These are phyloP conservation scores for Pleomassaria siparia DNA, from an alignment of 2,329 filamentous ascomycete species.

Conservation along the genomic window DNA sequence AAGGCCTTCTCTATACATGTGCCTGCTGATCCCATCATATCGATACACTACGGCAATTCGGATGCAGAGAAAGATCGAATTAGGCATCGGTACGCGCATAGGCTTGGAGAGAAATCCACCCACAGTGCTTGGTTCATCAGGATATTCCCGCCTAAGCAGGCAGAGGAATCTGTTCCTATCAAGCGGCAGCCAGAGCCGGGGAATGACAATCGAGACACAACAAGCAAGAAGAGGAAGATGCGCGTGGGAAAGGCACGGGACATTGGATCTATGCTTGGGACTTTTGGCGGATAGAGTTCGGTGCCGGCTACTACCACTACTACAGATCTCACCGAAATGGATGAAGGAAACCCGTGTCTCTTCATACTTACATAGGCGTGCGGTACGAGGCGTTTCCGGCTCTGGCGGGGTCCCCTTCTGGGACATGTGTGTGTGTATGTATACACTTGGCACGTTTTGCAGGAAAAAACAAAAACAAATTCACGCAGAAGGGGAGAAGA, in stretches of 20 bases:
- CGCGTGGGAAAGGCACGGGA: conserved; percentile 20
- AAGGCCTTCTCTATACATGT: neutral
- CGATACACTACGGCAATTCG: neutral
- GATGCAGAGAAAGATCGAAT: neutral
- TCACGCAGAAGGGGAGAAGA: too few species aligned
- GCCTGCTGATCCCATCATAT: neutral
- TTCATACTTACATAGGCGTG: too few species aligned
- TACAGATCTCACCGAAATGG: too few species aligned
- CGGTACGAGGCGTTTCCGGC: too few species aligned
- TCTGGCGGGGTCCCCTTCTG: too few species aligned
- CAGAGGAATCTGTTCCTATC: neutral
- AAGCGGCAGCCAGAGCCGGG: neutral
- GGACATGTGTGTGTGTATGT: too few species aligned
- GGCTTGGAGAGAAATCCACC: too few species aligned
- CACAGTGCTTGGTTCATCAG: conserved; percentile 6
- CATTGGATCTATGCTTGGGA: conserved; percentile 23
- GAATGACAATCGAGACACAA: neutral
- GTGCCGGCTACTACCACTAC: too few species aligned
- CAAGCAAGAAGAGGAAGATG: conserved; percentile 24
- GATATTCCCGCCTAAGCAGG: neutral
- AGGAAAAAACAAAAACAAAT: too few species aligned
- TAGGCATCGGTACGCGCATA: too few species aligned
- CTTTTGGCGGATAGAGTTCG: conserved; percentile 13
- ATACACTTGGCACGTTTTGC: too few species aligned
- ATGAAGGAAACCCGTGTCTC: too few species aligned